Evolutionary conservation across 805 yeast genomes (phyloP).

Genomic region (Priceomyces haplophilus): DNA sequence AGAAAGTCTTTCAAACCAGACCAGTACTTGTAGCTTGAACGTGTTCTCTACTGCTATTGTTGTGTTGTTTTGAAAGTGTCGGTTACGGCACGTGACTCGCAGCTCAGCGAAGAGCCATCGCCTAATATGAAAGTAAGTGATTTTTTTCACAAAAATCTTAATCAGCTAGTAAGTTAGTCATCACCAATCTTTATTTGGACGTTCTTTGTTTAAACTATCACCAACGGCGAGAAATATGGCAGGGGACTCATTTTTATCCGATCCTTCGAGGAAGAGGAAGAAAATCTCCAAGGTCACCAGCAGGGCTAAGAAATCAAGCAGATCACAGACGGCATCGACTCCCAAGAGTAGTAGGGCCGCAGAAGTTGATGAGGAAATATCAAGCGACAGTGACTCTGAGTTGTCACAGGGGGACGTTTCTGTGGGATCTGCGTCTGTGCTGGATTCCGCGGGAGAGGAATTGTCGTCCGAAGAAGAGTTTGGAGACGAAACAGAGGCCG

Average conservation of each 20-base stretch:
- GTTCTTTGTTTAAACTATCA: not conserved
- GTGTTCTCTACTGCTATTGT: too few species aligned
- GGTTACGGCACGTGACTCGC: not conserved
- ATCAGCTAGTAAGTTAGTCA: not conserved
- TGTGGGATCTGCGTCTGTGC: conserved; percentile 16
- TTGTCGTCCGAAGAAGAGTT: conserved; percentile 70
- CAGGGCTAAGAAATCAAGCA: conserved; percentile 16
- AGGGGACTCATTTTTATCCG: conserved; percentile 61
- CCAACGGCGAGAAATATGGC: conserved; percentile 40
- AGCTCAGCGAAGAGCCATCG: not conserved
- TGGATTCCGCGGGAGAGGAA: conserved; percentile 33
- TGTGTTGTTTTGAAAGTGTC: too few species aligned
- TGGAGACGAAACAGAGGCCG: conserved; percentile 79
- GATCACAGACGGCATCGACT: conserved; percentile 13
- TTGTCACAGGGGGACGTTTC: conserved; percentile 43
- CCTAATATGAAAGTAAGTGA: not conserved
- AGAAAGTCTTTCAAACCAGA: too few species aligned
- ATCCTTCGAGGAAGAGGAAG: conserved; percentile 53
- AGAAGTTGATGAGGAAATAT: conserved; percentile 51
- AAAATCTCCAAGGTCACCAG: conserved; percentile 25
- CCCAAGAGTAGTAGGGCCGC: conserved; percentile 4
- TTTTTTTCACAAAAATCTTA: not conserved
- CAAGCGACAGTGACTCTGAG: conserved; percentile 49
- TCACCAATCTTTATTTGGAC: not conserved
- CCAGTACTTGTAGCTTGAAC: too few species aligned